Percentiles rank a stretch among this genome's conserved stretches.
These are phyloP conservation scores for Neurospora sp. DNA, from an alignment of 495 filamentous ascomycete genomes.

Conservation along the genomic window DNA sequence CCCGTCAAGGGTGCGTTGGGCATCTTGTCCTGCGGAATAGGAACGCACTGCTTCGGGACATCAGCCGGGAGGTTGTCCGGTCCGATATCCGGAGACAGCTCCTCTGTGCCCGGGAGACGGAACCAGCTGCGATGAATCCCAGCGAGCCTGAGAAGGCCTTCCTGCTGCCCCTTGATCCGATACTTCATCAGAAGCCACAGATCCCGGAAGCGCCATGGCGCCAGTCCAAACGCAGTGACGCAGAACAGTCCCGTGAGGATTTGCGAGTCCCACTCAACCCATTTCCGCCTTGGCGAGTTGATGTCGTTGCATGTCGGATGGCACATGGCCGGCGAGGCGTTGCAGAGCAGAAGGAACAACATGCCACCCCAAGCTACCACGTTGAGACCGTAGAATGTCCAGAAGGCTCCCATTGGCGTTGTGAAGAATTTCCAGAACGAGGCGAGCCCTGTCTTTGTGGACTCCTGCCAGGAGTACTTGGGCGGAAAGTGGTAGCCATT, in stretches of 20 bases:
- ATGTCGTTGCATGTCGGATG: constrained; percentile 60
- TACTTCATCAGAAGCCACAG: constrained; percentile 58
- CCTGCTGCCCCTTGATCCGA: constrained; percentile 42
- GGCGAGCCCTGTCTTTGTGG: constrained; percentile 42
- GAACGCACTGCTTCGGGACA: constrained; percentile 32
- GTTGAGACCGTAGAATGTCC: constrained; percentile 70
- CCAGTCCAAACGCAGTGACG: constrained; percentile 74
- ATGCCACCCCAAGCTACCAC: constrained; percentile 85
- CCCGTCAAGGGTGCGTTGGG: constrained; percentile 53
- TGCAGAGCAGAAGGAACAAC: constrained; percentile 73
- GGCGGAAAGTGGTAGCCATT: constrained; percentile 67
- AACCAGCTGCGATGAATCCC: constrained; percentile 65
- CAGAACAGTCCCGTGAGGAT: constrained; percentile 80
- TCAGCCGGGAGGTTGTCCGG: constrained; percentile 32
- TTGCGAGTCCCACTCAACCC: constrained; percentile 81
- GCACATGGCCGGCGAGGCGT: constrained; percentile 73
- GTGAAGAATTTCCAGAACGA: constrained; percentile 45
- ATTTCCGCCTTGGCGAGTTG: constrained; percentile 60
- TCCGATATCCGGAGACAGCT: constrained; percentile 31
- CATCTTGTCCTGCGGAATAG: constrained; percentile 45
- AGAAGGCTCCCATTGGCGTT: constrained; percentile 62
- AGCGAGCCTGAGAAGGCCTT: constrained; percentile 49
- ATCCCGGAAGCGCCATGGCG: constrained; percentile 79
- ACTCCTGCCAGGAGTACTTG: constrained; percentile 52
- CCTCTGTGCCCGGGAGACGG: constrained; percentile 48